Conservation (phyloP, 1,284 basidiomycete species). For the Hypsizygus ulmarius region DNA sequence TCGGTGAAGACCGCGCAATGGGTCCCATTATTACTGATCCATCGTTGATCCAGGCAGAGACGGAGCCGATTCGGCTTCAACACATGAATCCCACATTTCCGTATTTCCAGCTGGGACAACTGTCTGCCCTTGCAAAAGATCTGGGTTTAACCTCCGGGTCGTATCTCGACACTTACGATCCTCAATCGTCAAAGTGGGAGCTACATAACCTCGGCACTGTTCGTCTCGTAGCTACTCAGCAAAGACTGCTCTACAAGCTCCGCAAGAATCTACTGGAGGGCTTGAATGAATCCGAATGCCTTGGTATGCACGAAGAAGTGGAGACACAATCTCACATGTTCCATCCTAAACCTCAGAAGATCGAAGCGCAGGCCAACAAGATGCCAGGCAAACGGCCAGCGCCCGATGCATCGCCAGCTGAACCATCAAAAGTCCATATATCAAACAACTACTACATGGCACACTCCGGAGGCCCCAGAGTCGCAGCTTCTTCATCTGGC, state of each 20-base stretch:
- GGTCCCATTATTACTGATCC: neutral
- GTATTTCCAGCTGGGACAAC: conserved; percentile 41
- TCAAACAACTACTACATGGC: neutral
- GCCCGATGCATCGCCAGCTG: neutral
- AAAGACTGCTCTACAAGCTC: conserved; percentile 55
- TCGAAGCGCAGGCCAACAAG: conserved; percentile 5
- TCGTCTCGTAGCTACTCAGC: conserved; percentile 37
- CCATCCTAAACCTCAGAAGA: neutral
- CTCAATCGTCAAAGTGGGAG: conserved; percentile 54
- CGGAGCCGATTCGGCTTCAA: conserved; percentile 59
- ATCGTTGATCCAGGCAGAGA: conserved; percentile 42
- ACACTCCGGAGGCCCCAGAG: neutral
- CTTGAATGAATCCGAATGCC: conserved; percentile 54
- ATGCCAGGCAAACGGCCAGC: neutral
- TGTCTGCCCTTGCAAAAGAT: conserved; percentile 41
- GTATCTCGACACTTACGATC: conserved; percentile 61
- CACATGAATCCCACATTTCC: conserved; percentile 62
- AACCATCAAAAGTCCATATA: neutral
- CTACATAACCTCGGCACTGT: conserved; percentile 38
- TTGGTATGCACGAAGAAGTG: conserved; percentile 51
- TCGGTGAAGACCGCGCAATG: conserved; percentile 22
- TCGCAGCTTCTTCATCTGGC: neutral
- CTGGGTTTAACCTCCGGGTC: conserved; percentile 48
- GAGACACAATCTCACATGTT: conserved; percentile 30
- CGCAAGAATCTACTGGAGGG: conserved; percentile 56